These are phyloP conservation scores for Heracleum sosnowskyi DNA, from an alignment of 129 eudicot genomes.

Conservation along the genomic window DNA sequence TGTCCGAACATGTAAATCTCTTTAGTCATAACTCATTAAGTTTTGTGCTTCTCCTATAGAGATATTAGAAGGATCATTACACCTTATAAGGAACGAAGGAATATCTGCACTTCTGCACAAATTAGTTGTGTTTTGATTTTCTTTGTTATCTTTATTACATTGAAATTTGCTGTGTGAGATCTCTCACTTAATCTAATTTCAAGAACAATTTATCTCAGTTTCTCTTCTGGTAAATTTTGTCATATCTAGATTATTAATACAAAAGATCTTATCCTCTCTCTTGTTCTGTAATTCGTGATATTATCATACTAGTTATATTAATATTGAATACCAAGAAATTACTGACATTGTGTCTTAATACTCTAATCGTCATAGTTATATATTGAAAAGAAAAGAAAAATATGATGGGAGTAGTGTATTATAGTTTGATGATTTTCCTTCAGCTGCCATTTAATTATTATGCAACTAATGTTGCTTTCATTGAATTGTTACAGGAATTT, in stretches of 20 bases:
- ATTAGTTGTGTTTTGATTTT: neutral
- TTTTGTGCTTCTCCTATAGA: neutral
- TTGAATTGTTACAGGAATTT: neutral
- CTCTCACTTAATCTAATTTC: neutral
- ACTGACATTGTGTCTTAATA: neutral
- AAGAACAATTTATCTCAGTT: neutral
- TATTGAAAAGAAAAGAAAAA: neutral
- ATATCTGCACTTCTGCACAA: neutral
- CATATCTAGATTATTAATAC: neutral
- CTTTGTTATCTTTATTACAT: neutral
- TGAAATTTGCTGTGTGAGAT: neutral
- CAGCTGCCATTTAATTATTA: neutral
- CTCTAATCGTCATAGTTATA: neutral
- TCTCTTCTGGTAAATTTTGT: neutral
- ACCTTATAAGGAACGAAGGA: neutral
- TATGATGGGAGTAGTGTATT: neutral
- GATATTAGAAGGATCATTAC: neutral
- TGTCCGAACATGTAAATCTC: neutral
- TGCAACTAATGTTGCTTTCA: neutral
- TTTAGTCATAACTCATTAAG: neutral
- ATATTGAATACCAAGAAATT: neutral
- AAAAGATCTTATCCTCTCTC: neutral
- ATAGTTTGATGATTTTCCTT: neutral
- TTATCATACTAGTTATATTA: neutral
- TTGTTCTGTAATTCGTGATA: neutral